A percentile compares a stretch with the other conserved stretches of the same genome.
These are phyloP conservation scores for Didymellaceae sp. DNA, from an alignment of 2,329 filamentous ascomycete species.

Conservation along the genomic window DNA sequence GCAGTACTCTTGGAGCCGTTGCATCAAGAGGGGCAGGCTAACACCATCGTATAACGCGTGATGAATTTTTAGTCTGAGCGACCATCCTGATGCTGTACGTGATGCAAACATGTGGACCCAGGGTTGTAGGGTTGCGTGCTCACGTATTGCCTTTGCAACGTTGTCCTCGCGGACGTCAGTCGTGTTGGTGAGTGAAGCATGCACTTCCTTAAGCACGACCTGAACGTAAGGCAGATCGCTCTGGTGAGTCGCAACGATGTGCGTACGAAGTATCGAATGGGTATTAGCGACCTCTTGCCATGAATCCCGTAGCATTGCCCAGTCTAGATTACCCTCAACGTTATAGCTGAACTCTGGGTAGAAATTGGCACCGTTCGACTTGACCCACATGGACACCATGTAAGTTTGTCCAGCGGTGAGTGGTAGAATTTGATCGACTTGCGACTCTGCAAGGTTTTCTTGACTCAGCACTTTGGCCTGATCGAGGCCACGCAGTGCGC, in stretches of 20 bases:
- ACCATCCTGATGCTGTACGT: conserved; percentile 39
- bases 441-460: conserved; percentile 51
- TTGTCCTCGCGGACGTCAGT: conserved; percentile 25
- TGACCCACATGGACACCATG: conserved; percentile 79
- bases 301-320: conserved; percentile 58
- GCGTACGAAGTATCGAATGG: conserved; percentile 72
- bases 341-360: conserved; percentile 74
- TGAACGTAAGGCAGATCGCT: conserved; percentile 66
- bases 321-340: conserved; percentile 51
- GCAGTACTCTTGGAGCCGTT: conserved; percentile 57
- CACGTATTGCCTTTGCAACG: neutral
- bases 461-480: conserved; percentile 47
- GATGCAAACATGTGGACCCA: conserved; percentile 48
- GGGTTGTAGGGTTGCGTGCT: conserved; percentile 30
- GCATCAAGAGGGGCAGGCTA: conserved; percentile 71
- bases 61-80: conserved; percentile 66
- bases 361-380: conserved; percentile 70
- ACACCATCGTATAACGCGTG: conserved; percentile 90
- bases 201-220: conserved; percentile 57
- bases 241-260: conserved; percentile 63
- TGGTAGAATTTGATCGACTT: conserved; percentile 67
- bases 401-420: conserved; percentile 80
- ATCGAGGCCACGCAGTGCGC: conserved; percentile 50
- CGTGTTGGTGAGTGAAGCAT: conserved; percentile 41
- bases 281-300: conserved; percentile 66